Conservation (phyloP, 169 alveolate species). For the Eimeria necatrix region DNA sequence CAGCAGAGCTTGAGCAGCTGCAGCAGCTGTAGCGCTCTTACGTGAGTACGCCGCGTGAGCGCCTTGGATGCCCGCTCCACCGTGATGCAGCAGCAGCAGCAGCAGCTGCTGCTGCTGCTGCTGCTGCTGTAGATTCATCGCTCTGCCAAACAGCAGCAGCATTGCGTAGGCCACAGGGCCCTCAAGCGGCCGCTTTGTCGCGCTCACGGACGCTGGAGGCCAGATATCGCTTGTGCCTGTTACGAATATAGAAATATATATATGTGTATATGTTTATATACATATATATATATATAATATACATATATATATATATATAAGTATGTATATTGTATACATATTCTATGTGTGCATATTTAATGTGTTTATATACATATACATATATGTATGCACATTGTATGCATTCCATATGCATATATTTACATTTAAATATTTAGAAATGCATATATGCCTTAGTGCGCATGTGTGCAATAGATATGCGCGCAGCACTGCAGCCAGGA, state of each 20-base stretch:
- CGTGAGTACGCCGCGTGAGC: too few relatives aligned
- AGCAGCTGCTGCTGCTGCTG: slow-evolving; percentile 9
- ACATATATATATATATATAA: not conserved
- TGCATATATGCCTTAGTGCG: not conserved
- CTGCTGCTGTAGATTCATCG: too few relatives aligned
- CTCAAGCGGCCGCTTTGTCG: too few relatives aligned
- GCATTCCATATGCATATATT: not conserved
- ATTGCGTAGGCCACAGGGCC: not conserved
- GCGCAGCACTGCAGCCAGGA: not conserved
- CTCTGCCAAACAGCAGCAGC: not conserved
- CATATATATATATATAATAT: not conserved
- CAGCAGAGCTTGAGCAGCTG: not conserved
- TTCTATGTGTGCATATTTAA: not conserved
- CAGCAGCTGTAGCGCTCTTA: not conserved
- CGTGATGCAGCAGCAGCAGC: not conserved
- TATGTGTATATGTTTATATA: too few relatives aligned
- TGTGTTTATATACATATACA: not conserved
- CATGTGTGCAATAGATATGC: not conserved
- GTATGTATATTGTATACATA: not conserved
- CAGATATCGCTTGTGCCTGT: too few relatives aligned
- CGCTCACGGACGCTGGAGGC: too few relatives aligned
- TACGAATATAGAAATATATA: too few relatives aligned
- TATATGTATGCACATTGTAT: not conserved
- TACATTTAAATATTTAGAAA: not conserved
- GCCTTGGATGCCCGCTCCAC: too few relatives aligned